Base-by-base conservation (phyloP, 169 alveolate species). In the Plasmodium gallinaceum region DNA sequence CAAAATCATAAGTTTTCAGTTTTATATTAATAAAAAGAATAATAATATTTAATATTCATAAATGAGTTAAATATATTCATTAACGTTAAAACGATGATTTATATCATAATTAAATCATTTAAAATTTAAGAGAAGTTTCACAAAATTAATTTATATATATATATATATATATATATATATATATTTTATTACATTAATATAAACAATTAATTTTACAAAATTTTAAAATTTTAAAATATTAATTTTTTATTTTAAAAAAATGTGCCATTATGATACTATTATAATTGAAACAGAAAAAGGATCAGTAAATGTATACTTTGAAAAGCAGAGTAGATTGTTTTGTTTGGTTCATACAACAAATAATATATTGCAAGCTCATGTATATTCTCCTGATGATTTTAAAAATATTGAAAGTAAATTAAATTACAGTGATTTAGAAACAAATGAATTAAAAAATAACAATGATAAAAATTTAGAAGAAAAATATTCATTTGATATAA, bases 321-420 rank as follows among this genome's bases (percentile, higher is more conserved):
- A 83, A 69, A 68, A 54, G 46, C 91, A 83, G 26, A 66, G 86
- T 46, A 83, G 69, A 43, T 60, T 83, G 14, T 83, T 68, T 69
- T 83, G 91, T 66, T 58, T 83, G 61, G 74, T 83, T 20, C 91
- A 83, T 62, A 83, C 91, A 14, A 65, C 74, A 46, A 83, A 83
- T 64, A 83, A 83, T 69, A 83, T 83, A 16, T 83, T 83, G 71
- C 91, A 83, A 60, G 91, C 74, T 12, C 91, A 83, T 43, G 65
- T 83, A 57, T 83, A 69, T 57, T 52, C 85, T 6, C 73, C 85
- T 26, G 22, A 83, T 20, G 91, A 83, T 58, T 83, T 83, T 83
- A 68, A 42, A 58, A 66, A 69, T 43, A 58, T 18, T 39, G 91
- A 83, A 62, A 42, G 62, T 26, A 83, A 42, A 10, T 26, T 83